These are phyloP conservation scores for Aschersonia sp. DNA, from an alignment of 2,329 filamentous ascomycete genomes.

Conservation along the genomic window DNA sequence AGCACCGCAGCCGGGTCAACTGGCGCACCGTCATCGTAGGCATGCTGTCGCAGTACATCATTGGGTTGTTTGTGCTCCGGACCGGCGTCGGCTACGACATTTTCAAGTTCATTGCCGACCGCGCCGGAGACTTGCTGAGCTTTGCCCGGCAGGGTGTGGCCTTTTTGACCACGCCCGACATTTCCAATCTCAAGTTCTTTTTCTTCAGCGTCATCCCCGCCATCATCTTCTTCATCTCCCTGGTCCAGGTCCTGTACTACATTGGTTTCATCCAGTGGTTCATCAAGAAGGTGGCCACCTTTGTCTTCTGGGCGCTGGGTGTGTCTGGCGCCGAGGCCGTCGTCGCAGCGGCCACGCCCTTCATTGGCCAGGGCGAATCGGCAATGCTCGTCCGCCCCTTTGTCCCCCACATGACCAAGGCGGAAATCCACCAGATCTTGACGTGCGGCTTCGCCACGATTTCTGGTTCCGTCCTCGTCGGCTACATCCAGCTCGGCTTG, in stretches of 20 bases:
- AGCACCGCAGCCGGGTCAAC: slow-evolving; percentile 45
- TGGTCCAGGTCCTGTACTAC: slow-evolving; percentile 81
- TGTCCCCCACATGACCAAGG: slow-evolving; percentile 68
- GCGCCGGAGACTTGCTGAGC: slow-evolving; percentile 59
- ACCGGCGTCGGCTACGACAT: slow-evolving; percentile 75
- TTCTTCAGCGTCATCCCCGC: slow-evolving; percentile 68
- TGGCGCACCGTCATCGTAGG: slow-evolving; percentile 79
- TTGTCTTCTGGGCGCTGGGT: slow-evolving; percentile 82
- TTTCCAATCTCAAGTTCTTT: slow-evolving; percentile 47
- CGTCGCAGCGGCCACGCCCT: slow-evolving; percentile 81
- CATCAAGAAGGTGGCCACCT: slow-evolving; percentile 69
- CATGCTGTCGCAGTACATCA: slow-evolving; percentile 76
- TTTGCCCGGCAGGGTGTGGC: slow-evolving; percentile 59
- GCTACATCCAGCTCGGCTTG: slow-evolving; percentile 72
- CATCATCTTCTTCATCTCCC: slow-evolving; percentile 89
- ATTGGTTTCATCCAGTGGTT: slow-evolving; percentile 77
- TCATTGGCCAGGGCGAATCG: slow-evolving; percentile 88
- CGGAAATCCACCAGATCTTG: slow-evolving; percentile 88
- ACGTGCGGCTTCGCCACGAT: slow-evolving; percentile 87
- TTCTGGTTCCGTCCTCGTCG: slow-evolving; percentile 72
- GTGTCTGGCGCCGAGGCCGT: slow-evolving; percentile 90
- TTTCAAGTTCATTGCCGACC: slow-evolving; percentile 71
- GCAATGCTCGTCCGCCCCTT: slow-evolving; percentile 86
- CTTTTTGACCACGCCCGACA: slow-evolving; percentile 43
- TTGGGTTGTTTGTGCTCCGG: slow-evolving; percentile 77